Percentiles rank a stretch among this genome's conserved stretches.
Conservation (phyloP, 345 rosid species). For the Luvunga scandens region DNA sequence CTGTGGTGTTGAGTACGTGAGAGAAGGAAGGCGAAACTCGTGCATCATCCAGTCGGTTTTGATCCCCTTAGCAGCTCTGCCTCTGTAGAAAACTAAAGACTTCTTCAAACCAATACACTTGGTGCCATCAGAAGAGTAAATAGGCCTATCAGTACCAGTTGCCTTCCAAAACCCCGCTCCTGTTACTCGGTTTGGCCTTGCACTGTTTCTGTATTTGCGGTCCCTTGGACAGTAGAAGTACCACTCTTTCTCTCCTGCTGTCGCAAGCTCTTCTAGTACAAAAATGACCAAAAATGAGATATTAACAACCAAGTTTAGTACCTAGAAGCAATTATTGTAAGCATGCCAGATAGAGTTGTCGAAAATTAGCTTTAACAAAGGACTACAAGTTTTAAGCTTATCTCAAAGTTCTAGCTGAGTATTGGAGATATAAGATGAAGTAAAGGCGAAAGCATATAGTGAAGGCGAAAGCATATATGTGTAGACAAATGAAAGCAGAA, state of each 20-base stretch:
- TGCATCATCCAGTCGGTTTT: slow-evolving; percentile 99
- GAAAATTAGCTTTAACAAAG: neutral
- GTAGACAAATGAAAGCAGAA: neutral
- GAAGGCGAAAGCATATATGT: too few species aligned
- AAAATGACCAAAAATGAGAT: neutral
- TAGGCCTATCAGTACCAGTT: slow-evolving; percentile 94
- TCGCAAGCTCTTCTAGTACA: slow-evolving; percentile 50
- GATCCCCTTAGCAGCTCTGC: slow-evolving; percentile 87
- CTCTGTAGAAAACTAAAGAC: slow-evolving; percentile 88
- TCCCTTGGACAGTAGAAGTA: slow-evolving; percentile 92
- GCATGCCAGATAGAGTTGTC: neutral
- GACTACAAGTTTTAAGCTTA: neutral
- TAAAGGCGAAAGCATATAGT: too few species aligned
- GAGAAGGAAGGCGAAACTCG: slow-evolving; percentile 88
- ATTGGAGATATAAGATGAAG: too few species aligned
- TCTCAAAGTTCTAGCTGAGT: too few species aligned
- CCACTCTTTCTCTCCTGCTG: slow-evolving; percentile 90
- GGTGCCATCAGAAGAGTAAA: slow-evolving; percentile 68
- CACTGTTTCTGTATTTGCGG: slow-evolving; percentile 87
- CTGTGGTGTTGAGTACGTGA: slow-evolving; percentile 43
- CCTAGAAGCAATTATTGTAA: neutral
- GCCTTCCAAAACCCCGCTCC: slow-evolving; percentile 99
- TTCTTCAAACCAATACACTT: slow-evolving; percentile 90
- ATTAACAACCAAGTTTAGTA: neutral
- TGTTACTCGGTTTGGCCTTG: slow-evolving; percentile 88